Evolutionary conservation across 2,329 filamentous ascomycete species (phyloP).

Genomic region (Onygena corvina): DNA sequence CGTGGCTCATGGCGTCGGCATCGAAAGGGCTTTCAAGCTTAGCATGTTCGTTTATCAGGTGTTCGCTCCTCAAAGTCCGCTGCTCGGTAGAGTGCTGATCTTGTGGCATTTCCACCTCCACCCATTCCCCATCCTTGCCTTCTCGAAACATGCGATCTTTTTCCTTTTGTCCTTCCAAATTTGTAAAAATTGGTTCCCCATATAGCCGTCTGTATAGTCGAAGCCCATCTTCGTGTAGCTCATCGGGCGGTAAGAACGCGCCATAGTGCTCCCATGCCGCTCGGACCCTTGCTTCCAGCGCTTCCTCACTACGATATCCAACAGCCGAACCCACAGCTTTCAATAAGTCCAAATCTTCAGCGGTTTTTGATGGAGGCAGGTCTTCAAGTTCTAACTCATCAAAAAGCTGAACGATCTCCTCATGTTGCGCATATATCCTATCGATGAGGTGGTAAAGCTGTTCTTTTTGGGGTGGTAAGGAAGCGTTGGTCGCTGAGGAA

Average conservation of each 20-base stretch:
- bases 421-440: slow-evolving; percentile 27
- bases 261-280: slow-evolving; percentile 63
- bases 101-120: slow-evolving; percentile 22
- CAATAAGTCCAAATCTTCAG: slow-evolving; percentile 21
- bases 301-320: slow-evolving; percentile 24
- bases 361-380: slow-evolving; percentile 18
- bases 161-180: slow-evolving; percentile 20
- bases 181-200: slow-evolving; percentile 47
- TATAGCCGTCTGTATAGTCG: slow-evolving; percentile 68
- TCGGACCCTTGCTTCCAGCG: slow-evolving; percentile 42
- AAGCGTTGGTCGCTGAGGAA: neutral
- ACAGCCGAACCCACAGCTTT: slow-evolving; percentile 23
- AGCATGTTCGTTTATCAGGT: neutral
- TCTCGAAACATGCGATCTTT: slow-evolving; percentile 28
- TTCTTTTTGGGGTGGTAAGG: slow-evolving; percentile 19
- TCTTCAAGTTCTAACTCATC: slow-evolving; percentile 26
- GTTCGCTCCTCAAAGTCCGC: neutral
- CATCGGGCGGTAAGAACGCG: slow-evolving; percentile 59
- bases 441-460: slow-evolving; percentile 28
- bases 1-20: neutral
- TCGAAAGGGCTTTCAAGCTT: neutral
- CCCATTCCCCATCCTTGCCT: slow-evolving; percentile 29
- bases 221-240: slow-evolving; percentile 59
- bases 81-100: neutral
- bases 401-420: slow-evolving; percentile 25